phyloP scores from a whole-genome alignment of 495 filamentous ascomycete species.

The Tuber melanosporum region DNA sequence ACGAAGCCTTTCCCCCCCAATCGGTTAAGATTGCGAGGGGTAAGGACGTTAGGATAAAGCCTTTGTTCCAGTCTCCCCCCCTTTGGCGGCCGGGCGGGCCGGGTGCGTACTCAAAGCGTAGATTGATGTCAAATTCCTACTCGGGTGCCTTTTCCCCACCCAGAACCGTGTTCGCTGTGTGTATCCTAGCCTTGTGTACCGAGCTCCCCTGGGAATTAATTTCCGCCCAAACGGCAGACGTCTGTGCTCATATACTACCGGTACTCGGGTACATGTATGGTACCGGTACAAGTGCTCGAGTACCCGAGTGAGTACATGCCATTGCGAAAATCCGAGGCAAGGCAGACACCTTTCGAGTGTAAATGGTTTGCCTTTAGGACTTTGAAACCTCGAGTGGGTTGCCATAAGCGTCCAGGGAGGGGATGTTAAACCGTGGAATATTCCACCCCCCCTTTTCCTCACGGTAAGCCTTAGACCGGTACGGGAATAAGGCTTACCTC shows the following conservation, averaged over 20 bases:
- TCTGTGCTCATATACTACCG: neutral
- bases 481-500: neutral
- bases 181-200: neutral
- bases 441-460: neutral
- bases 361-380: neutral
- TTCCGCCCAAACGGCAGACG: neutral
- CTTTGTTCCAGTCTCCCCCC: neutral
- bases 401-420: neutral
- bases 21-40: neutral
- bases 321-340: neutral
- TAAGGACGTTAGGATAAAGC: neutral
- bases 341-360: neutral
- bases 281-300: neutral
- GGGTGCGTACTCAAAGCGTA: neutral
- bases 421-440: neutral
- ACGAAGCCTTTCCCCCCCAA: slow-evolving; percentile 1
- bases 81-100: neutral
- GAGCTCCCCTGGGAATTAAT: neutral
- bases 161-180: neutral
- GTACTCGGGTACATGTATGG: neutral
- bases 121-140: slow-evolving; percentile 3
- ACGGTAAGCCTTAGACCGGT: neutral
- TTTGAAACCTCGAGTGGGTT: neutral
- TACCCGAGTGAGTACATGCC: neutral
- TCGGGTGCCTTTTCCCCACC: neutral